Base-by-base conservation (phyloP, 2,329 filamentous ascomycete genomes). In the Xylariaceae sp. region DNA sequence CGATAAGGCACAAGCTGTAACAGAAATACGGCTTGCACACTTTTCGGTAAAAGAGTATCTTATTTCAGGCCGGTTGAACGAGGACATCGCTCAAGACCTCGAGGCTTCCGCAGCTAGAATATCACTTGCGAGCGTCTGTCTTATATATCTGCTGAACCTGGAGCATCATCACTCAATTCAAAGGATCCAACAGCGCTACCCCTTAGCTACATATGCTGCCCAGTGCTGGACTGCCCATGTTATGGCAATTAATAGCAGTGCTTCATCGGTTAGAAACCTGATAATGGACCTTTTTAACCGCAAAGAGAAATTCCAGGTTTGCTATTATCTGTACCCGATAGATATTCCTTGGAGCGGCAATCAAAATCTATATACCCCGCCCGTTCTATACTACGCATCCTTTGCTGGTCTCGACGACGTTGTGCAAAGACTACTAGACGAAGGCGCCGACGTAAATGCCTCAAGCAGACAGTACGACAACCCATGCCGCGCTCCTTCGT, bases 21-120 rank as follows among this genome's bases (percentile, higher is more conserved):
- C 13, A 2, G 48, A 52, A 28, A 55, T 63, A 44, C 61, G 51
- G 31, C 54, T 69, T 6, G 63, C 65, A 7, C 66, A 71, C 59
- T 65, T 63, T 16, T 66, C 64, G 11, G 62, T 67, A 18, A 66
- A 64, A 50, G 63, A 68, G 31, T 69, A 64, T 46, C 54, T 68
- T 7, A 47, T 43, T 16, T 68, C 66, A 34, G 17, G 50, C n/a
- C 56, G 55, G 7, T 22, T 48, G n/a, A n/a, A n/a, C n/a, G n/a
- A n/a, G 12, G 39, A 41, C 14, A 38, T 55, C 5, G 47, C 48
- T 13, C 3, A 14, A 18, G n/a, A 45, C 10, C n/a, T 50, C 13
- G 17, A 34, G 14, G 16, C 17, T 5, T 31, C 31, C 1, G 48
- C 48, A 11, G 41, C 16, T n/a, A n/a, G n/a, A 7, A 42, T 14